Conservation (phyloP, 2,329 filamentous ascomycete species). For the Ascochyta pisi region DNA sequence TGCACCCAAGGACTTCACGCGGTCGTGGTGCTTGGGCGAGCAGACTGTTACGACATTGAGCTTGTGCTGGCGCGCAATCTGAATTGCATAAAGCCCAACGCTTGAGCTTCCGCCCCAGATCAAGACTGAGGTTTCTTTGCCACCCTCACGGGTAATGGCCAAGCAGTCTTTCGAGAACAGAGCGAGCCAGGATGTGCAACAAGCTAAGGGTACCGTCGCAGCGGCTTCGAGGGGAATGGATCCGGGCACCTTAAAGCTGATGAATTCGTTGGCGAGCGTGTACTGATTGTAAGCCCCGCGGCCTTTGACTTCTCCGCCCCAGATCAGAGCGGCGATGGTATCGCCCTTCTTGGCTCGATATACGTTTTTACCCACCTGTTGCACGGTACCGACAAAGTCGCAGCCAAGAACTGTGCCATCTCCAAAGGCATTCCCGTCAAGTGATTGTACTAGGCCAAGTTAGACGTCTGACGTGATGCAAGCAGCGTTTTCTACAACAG, state of each 20-base stretch:
- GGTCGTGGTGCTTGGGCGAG: conserved; percentile 24
- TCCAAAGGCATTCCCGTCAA: conserved; percentile 45
- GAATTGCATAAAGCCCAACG: conserved; percentile 24
- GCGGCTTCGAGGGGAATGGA: conserved; percentile 41
- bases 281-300: conserved; percentile 46
- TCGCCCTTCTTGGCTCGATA: conserved; percentile 33
- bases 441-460: conserved; percentile 22
- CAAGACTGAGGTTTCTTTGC: conserved; percentile 37
- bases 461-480: background rate
- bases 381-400: conserved; percentile 50
- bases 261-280: conserved; percentile 50
- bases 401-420: conserved; percentile 41
- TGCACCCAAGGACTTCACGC: conserved; percentile 21
- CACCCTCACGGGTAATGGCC: conserved; percentile 34
- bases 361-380: conserved; percentile 41
- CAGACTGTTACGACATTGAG: conserved; percentile 22
- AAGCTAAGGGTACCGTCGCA: conserved; percentile 51
- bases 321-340: conserved; percentile 44
- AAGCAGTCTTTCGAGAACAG: conserved; percentile 51
- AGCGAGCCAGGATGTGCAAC: conserved; percentile 50
- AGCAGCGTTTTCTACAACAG: background rate
- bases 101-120: conserved; percentile 56
- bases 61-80: conserved; percentile 22
- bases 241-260: conserved; percentile 51
- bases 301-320: conserved; percentile 28